Conservation (phyloP, 2,329 filamentous ascomycete species). For the Stagonosporopsis vannaccii region DNA sequence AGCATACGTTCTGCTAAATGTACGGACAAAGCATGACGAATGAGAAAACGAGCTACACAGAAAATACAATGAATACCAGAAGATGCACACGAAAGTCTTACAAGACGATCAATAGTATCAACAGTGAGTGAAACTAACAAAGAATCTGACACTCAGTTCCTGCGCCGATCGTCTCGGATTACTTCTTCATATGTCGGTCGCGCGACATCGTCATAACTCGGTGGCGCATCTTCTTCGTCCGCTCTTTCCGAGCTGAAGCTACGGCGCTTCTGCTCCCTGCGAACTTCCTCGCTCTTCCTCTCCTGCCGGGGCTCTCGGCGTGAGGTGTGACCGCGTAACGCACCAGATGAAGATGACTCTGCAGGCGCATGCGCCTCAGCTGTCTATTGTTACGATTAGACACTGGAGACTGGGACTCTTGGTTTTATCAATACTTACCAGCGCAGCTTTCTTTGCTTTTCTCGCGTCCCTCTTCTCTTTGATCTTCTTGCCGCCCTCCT, state of each 20-base stretch:
- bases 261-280: constrained; percentile 14
- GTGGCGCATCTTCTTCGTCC: constrained; percentile 23
- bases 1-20: neutral
- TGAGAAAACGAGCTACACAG: neutral
- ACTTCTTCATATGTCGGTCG: constrained; percentile 19
- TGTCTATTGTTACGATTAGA: constrained; percentile 14
- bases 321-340: neutral
- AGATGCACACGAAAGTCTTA: neutral
- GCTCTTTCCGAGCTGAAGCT: constrained; percentile 24
- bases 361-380: constrained; percentile 12
- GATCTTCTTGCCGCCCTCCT: constrained; percentile 32
- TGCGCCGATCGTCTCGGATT: neutral
- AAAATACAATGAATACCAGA: neutral
- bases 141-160: neutral
- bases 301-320: constrained; percentile 1
- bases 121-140: neutral
- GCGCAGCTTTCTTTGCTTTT: constrained; percentile 33
- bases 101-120: neutral
- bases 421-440: constrained; percentile 14
- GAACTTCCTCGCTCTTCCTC: constrained; percentile 25
- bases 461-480: constrained; percentile 32
- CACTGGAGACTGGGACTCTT: neutral
- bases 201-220: constrained; percentile 20
- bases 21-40: neutral
- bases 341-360: constrained; percentile 14